Evolutionary conservation across 306 rosid species (phyloP).

Genomic region (Prunus padus): DNA sequence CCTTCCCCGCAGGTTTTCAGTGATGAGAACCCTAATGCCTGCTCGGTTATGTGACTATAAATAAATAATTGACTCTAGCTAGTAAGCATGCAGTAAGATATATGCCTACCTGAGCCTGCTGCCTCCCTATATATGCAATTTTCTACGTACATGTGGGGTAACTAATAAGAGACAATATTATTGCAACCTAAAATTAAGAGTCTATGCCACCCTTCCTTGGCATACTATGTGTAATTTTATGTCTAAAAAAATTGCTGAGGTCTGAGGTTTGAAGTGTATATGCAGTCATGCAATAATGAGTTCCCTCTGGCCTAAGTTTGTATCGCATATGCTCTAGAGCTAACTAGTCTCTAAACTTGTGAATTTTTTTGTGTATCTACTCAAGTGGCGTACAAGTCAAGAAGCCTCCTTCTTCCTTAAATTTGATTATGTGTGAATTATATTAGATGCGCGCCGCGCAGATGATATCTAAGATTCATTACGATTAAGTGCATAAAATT

Average conservation of each 20-base stretch:
- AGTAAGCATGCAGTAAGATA: neutral
- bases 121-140: constrained; percentile 13
- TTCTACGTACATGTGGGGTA: constrained; percentile 10
- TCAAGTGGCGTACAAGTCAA: neutral
- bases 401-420: neutral
- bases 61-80: neutral
- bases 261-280: neutral
- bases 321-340: neutral
- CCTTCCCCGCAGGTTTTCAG: constrained; percentile 64
- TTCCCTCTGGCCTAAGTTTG: neutral
- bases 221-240: neutral
- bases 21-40: constrained; percentile 91
- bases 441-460: neutral
- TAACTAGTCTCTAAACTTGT: neutral
- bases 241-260: neutral
- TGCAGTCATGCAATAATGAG: neutral
- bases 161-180: neutral
- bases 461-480: too few species aligned
- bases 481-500: too few species aligned
- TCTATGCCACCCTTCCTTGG: neutral
- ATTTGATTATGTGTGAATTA: neutral
- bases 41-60: constrained; percentile 63
- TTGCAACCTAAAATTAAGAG: neutral
- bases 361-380: neutral
- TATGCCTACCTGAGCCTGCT: neutral